Evolutionary conservation across 805 yeast species (phyloP), one percentile per base, ranked within the genome.

Genomic region (Starmerella geochares): DNA sequence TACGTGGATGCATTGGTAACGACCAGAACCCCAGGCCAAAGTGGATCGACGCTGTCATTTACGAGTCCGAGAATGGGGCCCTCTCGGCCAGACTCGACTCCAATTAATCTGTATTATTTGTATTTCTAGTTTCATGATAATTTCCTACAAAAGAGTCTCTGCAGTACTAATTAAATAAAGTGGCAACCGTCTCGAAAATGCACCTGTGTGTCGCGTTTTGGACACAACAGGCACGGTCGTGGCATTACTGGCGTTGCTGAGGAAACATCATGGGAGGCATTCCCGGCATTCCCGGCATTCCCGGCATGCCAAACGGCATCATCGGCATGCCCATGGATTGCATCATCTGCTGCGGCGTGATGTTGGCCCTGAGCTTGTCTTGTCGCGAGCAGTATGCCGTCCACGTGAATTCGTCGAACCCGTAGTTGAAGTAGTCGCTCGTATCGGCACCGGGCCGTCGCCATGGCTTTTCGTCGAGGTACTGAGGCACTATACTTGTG

Each of bases 351-450:
- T 81, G 84, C 2, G 94, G 92, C 53, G 85, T 83, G 67, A 79
- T 88, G 53, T 83, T 88, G 5, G 81, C 80, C 49, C 92, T 75
- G 44, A 82, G 61, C 57, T 79, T 80, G 64, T 88, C 95, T 62
- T 88, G 96, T 64, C 86, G 86, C 37, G 80, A 73, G 58, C 95
- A 80, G 67, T 92, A 92, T 21, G 88, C 86, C 48, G 83, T 79
- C 99, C 99, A 92, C 14, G 96, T 83, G 57, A 84, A 76, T 69
- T 92, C 99, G 64, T 92, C 95, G 63, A 92, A 92, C 1, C 98
- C 98, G 62, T 80, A 92, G 68, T 92, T 92, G 73, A 92, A 92
- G 66, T 87, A 94, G 65, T 92, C 97, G 7, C 94, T 77, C 36
- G 86, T 69, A 67, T 92, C 96, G 3, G 95, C 95, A 33, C 97